Evolutionary conservation across 2,329 filamentous ascomycete species (phyloP).

Genomic region (Colletotrichum cordylinicola): DNA sequence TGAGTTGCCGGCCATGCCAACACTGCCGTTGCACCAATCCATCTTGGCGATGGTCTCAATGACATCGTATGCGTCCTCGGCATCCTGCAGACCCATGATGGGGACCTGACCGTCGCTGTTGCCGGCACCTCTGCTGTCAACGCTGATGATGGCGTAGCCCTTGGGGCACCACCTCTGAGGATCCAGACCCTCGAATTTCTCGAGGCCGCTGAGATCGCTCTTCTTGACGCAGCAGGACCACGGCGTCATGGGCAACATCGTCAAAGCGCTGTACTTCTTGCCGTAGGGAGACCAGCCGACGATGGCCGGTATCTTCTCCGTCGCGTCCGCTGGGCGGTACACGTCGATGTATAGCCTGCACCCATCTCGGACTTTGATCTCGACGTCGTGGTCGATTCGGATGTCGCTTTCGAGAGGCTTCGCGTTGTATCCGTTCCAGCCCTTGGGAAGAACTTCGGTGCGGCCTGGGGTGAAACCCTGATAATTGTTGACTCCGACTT

Average conservation of each 20-base stretch:
- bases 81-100: conserved; percentile 34
- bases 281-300: conserved; percentile 52
- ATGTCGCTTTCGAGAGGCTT: conserved; percentile 40
- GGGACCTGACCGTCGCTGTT: conserved; percentile 25
- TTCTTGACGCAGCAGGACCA: conserved; percentile 27
- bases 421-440: conserved; percentile 41
- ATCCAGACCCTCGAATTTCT: conserved; percentile 31
- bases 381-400: conserved; percentile 49
- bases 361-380: conserved; percentile 48
- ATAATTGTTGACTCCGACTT: conserved; percentile 25
- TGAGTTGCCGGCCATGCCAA: conserved; percentile 37
- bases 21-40: conserved; percentile 35
- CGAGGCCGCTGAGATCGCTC: conserved; percentile 25
- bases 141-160: conserved; percentile 39
- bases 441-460: conserved; percentile 41
- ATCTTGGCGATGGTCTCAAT: conserved; percentile 33
- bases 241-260: conserved; percentile 36
- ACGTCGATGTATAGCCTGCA: conserved; percentile 48
- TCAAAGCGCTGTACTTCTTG: conserved; percentile 48
- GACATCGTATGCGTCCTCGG: conserved; percentile 31
- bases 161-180: conserved; percentile 31
- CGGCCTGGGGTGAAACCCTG: conserved; percentile 39
- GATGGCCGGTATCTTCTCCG: conserved; percentile 45
- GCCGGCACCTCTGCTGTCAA: conserved; percentile 37
- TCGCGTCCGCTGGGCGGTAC: conserved; percentile 43